phyloP scores from a whole-genome alignment of 352 stramenopile genomes.

The Globisporangium splendens region DNA sequence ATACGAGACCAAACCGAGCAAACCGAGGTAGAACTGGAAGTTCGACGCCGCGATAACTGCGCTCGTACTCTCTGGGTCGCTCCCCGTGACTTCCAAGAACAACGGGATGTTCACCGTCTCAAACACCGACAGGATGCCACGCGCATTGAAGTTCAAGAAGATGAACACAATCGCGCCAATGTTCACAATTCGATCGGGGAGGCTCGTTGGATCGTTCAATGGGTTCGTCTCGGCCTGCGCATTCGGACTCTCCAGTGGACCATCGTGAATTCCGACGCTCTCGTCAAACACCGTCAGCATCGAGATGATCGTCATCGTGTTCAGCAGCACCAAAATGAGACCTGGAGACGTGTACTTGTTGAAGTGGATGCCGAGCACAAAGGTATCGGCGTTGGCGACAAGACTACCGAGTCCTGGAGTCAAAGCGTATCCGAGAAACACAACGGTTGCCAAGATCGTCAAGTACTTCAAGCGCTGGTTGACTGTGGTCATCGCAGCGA shows the following conservation, averaged over 20 bases:
- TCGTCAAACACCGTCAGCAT: conserved; percentile 65
- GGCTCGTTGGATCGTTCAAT: conserved; percentile 45
- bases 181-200: conserved; percentile 67
- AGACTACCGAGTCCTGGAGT: conserved; percentile 70
- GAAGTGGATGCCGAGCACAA: conserved; percentile 63
- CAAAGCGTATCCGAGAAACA: conserved; percentile 75
- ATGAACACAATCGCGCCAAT: conserved; percentile 75
- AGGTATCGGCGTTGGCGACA: conserved; percentile 56
- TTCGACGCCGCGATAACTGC: conserved; percentile 70
- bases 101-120: conserved; percentile 85
- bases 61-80: conserved; percentile 43
- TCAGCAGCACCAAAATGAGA: conserved; percentile 59
- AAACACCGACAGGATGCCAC: conserved; percentile 77
- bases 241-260: conserved; percentile 46
- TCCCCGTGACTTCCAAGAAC: conserved; percentile 64
- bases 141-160: conserved; percentile 74
- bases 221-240: conserved; percentile 33
- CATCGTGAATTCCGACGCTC: conserved; percentile 51
- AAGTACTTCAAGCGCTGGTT: conserved; percentile 76
- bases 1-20: conserved; percentile 72
- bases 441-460: conserved; percentile 67
- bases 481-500: conserved; percentile 65
- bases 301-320: conserved; percentile 55
- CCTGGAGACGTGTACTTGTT: conserved; percentile 75
- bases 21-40: conserved; percentile 78